Conservation (phyloP, 352 stramenopile genomes). For the Pythium apleroticum region DNA sequence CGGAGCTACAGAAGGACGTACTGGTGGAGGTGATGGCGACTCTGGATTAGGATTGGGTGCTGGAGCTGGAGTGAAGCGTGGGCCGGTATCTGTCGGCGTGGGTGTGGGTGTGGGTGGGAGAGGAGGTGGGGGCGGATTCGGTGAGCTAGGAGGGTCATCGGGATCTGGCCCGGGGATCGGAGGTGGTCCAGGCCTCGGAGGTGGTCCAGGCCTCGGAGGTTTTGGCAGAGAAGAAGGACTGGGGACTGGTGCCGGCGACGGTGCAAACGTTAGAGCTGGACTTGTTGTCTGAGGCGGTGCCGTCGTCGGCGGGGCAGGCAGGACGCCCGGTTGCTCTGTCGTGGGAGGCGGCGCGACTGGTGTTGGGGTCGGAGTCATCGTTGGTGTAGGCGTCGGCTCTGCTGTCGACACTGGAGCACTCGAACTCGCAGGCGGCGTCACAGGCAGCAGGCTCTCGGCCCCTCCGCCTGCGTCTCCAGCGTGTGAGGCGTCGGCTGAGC, state of each 20-base stretch:
- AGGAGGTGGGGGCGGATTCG: not conserved
- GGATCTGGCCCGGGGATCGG: not conserved
- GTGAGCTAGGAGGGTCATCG: not conserved
- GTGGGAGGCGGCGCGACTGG: not conserved
- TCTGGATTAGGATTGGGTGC: not conserved
- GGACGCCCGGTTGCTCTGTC: not conserved
- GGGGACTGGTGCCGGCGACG: too few relatives aligned
- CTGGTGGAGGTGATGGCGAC: constrained; percentile 8
- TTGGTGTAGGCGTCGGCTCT: not conserved
- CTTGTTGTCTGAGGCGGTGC: not conserved
- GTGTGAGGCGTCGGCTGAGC: not conserved
- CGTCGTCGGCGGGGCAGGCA: not conserved
- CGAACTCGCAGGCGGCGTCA: not conserved
- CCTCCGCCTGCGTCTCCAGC: not conserved
- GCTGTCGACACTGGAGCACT: not conserved
- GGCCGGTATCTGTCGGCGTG: not conserved
- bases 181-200: not conserved
- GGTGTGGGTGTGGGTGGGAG: not conserved
- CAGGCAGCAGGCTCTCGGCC: not conserved
- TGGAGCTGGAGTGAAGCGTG: not conserved
- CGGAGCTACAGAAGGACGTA: not conserved
- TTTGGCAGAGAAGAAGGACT: not conserved
- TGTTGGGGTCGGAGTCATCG: not conserved
- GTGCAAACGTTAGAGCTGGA: not conserved
- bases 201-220: not conserved